phyloP scores from a whole-genome alignment of 2,329 filamentous ascomycete genomes.

The Parastagonospora nodorum region DNA sequence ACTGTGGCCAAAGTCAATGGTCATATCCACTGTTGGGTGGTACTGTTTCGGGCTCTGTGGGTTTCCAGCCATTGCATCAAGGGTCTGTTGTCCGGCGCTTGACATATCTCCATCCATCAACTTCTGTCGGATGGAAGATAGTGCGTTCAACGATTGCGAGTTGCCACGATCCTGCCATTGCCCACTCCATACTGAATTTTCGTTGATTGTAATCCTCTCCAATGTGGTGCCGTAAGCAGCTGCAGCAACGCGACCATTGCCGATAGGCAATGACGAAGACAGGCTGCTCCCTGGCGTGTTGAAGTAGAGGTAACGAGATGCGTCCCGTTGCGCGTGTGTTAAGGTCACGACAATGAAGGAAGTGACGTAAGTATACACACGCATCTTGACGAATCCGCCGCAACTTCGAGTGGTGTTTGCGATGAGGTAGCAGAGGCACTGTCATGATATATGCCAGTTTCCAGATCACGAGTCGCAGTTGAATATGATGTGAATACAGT shows the following conservation, averaged over 20 bases:
- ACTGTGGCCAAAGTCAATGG: conserved; percentile 9
- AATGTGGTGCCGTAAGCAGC: conserved; percentile 10
- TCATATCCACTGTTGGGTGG: conserved; percentile 3
- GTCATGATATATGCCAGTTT: neutral
- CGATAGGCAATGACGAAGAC: conserved; percentile 7
- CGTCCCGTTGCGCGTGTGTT: conserved; percentile 2
- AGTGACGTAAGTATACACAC: neutral
- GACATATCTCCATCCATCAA: conserved; percentile 11
- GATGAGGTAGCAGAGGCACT: neutral
- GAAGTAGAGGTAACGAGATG: conserved; percentile 2
- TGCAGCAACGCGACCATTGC: conserved; percentile 15
- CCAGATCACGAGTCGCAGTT: neutral
- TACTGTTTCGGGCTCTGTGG: conserved; percentile 6
- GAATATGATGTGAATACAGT: too few relatives aligned
- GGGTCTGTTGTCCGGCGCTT: conserved; percentile 5
- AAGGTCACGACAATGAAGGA: neutral
- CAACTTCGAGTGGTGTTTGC: neutral
- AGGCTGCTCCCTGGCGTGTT: conserved; percentile 1
- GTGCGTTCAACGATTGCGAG: conserved; percentile 2
- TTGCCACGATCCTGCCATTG: conserved; percentile 14
- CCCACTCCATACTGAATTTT: conserved; percentile 18
- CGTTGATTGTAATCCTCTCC: conserved; percentile 15
- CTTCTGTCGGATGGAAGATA: conserved; percentile 8
- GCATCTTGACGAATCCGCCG: neutral
- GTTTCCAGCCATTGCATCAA: conserved; percentile 1